Evolutionary conservation across 2,329 filamentous ascomycete genomes (phyloP).

Genomic region (Sporothrix protearum): DNA sequence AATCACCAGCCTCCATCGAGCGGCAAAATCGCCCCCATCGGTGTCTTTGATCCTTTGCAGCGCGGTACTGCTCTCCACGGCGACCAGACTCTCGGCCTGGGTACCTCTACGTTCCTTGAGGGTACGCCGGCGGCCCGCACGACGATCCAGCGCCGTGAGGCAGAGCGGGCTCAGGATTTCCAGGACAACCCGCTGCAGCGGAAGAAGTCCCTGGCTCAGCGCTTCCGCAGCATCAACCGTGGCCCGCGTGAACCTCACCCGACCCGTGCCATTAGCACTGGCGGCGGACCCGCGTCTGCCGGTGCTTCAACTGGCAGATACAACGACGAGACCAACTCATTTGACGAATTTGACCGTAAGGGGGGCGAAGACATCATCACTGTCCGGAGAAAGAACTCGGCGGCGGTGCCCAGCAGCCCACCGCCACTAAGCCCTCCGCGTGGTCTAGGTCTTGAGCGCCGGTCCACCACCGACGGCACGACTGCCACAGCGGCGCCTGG

Average conservation of each 20-base stretch:
- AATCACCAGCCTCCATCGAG: conserved; percentile 24
- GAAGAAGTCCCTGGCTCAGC: conserved; percentile 93
- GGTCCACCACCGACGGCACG: conserved; percentile 56
- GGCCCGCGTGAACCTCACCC: conserved; percentile 58
- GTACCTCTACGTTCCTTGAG: conserved; percentile 93
- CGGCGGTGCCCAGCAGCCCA: conserved; percentile 28
- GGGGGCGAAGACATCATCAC: conserved; percentile 51
- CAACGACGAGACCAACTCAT: conserved; percentile 51
- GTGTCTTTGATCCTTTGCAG: conserved; percentile 64
- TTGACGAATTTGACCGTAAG: conserved; percentile 68
- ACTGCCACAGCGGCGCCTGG: conserved; percentile 24
- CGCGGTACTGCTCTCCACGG: conserved; percentile 75
- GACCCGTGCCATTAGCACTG: conserved; percentile 24
- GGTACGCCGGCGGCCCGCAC: conserved; percentile 81
- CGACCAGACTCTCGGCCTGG: conserved; percentile 76
- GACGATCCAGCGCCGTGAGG: conserved; percentile 72
- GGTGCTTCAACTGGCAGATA: conserved; percentile 23
- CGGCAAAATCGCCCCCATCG: conserved; percentile 35
- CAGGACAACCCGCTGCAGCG: conserved; percentile 64
- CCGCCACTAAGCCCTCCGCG: conserved; percentile 53
- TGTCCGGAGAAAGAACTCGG: conserved; percentile 37
- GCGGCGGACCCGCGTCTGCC: conserved; percentile 31
- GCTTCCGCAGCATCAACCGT: conserved; percentile 79
- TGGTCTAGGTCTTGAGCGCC: conserved; percentile 55
- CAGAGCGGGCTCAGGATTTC: conserved; percentile 59